Evolutionary conservation across 805 yeast genomes (phyloP).

Genomic region (Metschnikowia peoriensis): DNA sequence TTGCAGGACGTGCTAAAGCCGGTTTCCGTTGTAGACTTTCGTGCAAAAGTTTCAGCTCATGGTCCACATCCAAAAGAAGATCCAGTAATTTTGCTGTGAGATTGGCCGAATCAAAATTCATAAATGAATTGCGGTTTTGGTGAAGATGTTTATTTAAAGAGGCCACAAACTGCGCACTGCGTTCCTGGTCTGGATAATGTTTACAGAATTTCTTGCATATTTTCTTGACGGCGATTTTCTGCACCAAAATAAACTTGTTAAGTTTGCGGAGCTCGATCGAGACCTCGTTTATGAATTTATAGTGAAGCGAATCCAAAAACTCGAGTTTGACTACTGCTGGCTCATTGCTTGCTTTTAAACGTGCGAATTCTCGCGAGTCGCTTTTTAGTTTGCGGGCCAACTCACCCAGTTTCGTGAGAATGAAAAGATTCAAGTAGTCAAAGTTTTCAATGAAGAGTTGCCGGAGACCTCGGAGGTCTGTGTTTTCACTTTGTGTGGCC

Average conservation of each 20-base stretch:
- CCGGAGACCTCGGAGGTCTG: slow-evolving; percentile 35
- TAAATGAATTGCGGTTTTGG: slow-evolving; percentile 53
- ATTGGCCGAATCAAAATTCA: slow-evolving; percentile 56
- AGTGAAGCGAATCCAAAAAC: slow-evolving; percentile 28
- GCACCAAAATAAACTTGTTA: slow-evolving; percentile 68
- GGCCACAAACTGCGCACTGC: slow-evolving; percentile 30
- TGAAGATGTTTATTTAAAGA: slow-evolving; percentile 34
- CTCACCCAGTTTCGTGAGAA: slow-evolving; percentile 67
- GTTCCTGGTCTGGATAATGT: slow-evolving; percentile 32
- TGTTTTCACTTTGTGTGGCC: slow-evolving; percentile 41
- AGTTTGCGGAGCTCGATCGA: slow-evolving; percentile 56
- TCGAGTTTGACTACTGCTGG: slow-evolving; percentile 12
- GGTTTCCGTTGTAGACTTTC: slow-evolving; percentile 12
- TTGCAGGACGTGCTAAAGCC: not conserved
- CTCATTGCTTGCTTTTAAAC: slow-evolving; percentile 8
- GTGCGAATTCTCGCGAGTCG: slow-evolving; percentile 21
- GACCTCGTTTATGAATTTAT: slow-evolving; percentile 37
- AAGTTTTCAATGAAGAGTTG: slow-evolving; percentile 54
- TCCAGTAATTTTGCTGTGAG: slow-evolving; percentile 48
- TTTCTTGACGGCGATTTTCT: slow-evolving; percentile 70
- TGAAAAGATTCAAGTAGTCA: slow-evolving; percentile 59
- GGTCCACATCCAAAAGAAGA: slow-evolving; percentile 15
- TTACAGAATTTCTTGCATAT: slow-evolving; percentile 67
- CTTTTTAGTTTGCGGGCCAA: slow-evolving; percentile 46
- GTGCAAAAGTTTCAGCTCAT: slow-evolving; percentile 14